Evolutionary conservation across 495 filamentous ascomycete species (phyloP).

Genomic region (Talaromyces adpressus): DNA sequence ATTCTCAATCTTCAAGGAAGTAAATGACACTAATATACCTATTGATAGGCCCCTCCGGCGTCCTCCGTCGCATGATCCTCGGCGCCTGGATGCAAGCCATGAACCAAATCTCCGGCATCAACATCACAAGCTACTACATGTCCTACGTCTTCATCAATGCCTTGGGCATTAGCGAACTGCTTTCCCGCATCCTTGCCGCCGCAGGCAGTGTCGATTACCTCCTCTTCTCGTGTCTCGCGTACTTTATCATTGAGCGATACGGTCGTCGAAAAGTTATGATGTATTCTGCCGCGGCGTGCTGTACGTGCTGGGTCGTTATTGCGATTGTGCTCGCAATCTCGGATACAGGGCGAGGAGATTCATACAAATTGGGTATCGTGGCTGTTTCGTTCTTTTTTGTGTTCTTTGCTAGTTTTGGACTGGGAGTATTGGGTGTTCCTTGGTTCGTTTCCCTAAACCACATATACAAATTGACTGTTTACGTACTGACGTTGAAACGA

Average conservation of each 20-base stretch:
- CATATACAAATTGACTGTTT: background rate
- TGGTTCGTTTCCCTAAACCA: background rate
- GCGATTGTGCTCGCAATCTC: constrained; percentile 1
- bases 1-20: background rate
- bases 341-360: constrained; percentile 3
- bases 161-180: constrained; percentile 5
- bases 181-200: constrained; percentile 27
- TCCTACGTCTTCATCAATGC: background rate
- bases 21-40: background rate
- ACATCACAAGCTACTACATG: constrained; percentile 14
- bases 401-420: constrained; percentile 6
- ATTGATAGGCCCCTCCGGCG: constrained; percentile 5
- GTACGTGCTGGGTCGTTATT: constrained; percentile 7
- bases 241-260: constrained; percentile 30
- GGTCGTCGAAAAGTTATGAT: constrained; percentile 38
- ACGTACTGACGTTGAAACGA: constrained; percentile 7
- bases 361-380: constrained; percentile 4
- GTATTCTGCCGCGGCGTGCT: constrained; percentile 9
- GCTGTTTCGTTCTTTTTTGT: constrained; percentile 8
- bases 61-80: constrained; percentile 7
- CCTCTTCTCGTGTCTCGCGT: constrained; percentile 26
- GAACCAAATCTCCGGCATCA: constrained; percentile 14
- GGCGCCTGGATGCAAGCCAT: constrained; percentile 9
- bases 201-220: constrained; percentile 32
- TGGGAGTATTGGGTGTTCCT: constrained; percentile 9